Percentiles rank a stretch among this genome's conserved stretches.
Evolutionary conservation across 495 filamentous ascomycete genomes (phyloP).

Genomic region (Cercophora samala): DNA sequence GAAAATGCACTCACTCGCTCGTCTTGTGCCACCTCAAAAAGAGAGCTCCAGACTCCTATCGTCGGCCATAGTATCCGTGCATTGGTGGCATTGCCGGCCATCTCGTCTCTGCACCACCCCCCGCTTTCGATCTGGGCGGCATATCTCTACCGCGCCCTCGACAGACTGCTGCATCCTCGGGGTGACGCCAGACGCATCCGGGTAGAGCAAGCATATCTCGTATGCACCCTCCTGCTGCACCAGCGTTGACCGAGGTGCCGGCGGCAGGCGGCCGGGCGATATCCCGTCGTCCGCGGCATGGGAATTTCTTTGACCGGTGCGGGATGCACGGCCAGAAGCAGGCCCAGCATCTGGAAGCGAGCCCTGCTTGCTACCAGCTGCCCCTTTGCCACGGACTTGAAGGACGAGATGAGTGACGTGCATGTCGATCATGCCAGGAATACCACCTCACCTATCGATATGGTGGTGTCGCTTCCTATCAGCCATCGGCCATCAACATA

Average conservation of each 20-base stretch:
- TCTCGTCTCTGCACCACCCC: background rate
- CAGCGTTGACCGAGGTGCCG: slow-evolving; percentile 6
- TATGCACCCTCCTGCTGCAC: background rate
- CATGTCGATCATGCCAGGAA: background rate
- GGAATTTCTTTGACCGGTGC: background rate
- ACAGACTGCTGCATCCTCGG: slow-evolving; percentile 18
- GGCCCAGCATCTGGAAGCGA: background rate
- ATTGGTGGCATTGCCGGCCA: background rate
- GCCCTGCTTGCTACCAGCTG: background rate
- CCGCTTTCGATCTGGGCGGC: slow-evolving; percentile 7
- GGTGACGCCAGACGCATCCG: slow-evolving; percentile 14
- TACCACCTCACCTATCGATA: background rate
- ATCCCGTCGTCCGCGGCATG: background rate
- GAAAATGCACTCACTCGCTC: background rate
- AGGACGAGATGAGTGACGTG: background rate
- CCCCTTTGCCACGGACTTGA: background rate
- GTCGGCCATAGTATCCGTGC: background rate
- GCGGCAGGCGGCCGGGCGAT: background rate
- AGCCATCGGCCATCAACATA: background rate
- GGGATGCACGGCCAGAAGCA: background rate
- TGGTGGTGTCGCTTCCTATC: background rate
- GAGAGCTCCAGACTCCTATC: background rate
- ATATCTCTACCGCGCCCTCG: slow-evolving; percentile 1
- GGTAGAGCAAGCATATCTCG: background rate
- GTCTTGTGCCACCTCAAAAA: background rate